phyloP scores from a whole-genome alignment of 1,284 basidiomycete genomes.

The Cutaneotrichosporon sp. region DNA sequence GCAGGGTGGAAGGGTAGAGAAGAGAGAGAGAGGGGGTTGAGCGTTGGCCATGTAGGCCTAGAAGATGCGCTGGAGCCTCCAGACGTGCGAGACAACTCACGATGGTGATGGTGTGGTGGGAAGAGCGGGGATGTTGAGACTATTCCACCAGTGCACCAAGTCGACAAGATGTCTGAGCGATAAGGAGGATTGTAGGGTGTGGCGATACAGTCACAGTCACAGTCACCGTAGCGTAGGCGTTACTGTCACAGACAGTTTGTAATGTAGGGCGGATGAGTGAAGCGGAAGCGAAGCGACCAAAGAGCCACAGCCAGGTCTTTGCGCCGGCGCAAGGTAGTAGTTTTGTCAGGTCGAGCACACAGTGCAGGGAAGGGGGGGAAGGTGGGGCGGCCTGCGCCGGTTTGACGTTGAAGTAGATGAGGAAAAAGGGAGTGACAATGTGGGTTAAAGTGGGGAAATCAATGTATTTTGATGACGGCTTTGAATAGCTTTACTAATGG shows the following conservation, averaged over 20 bases:
- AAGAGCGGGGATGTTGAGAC: no score
- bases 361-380: neutral
- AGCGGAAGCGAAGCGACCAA: neutral
- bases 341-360: neutral
- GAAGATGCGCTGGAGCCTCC: no score
- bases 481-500: no score
- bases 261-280: neutral
- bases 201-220: neutral
- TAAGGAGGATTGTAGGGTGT: neutral
- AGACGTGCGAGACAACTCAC: no score
- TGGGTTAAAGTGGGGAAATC: neutral
- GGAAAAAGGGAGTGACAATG: no score
- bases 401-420: no score
- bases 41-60: no score
- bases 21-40: no score
- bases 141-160: no score
- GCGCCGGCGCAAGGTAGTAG: neutral
- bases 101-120: no score
- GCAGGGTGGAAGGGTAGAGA: no score
- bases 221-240: no score
- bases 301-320: neutral
- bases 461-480: neutral
- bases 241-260: conserved; percentile 1
- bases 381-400: neutral
- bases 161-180: neutral